Percentiles rank a stretch among this genome's conserved stretches.
Conservation (phyloP, 2,329 filamentous ascomycete species). For the Ceratocystis harringtonii region DNA sequence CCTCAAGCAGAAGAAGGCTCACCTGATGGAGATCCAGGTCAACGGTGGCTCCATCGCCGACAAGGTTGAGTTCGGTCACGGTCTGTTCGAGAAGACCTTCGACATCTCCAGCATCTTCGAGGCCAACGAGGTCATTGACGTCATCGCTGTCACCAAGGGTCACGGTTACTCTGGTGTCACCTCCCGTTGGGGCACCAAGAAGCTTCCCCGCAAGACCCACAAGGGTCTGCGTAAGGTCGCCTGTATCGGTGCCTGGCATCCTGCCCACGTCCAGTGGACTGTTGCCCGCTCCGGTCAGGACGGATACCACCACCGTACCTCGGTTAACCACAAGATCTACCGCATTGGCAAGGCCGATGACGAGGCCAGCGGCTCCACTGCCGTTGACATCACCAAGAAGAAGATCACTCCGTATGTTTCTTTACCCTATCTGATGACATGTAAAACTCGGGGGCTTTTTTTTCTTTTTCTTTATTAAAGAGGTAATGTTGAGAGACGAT, state of each 20-base stretch:
- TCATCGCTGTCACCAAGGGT: slow-evolving; percentile 99
- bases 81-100: slow-evolving; percentile 98
- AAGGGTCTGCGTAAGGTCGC: slow-evolving; percentile 99
- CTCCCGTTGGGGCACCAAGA: slow-evolving; percentile 98
- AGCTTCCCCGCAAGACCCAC: slow-evolving; percentile 99
- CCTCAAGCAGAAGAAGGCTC: slow-evolving; percentile 99
- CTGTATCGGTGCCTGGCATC: slow-evolving; percentile 99
- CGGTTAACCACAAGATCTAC: slow-evolving; percentile 99
- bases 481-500: too few relatives aligned
- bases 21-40: slow-evolving; percentile 99
- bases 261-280: slow-evolving; percentile 99
- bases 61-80: slow-evolving; percentile 92
- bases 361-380: slow-evolving; percentile 84
- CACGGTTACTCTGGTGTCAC: slow-evolving; percentile 98
- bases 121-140: slow-evolving; percentile 96
- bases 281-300: slow-evolving; percentile 99
- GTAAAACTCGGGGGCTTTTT: too few relatives aligned
- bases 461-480: too few relatives aligned
- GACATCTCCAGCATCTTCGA: slow-evolving; percentile 90
- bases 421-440: neutral
- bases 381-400: slow-evolving; percentile 98
- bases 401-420: slow-evolving; percentile 90
- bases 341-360: slow-evolving; percentile 86
- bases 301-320: slow-evolving; percentile 99
- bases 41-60: slow-evolving; percentile 92